These are phyloP conservation scores for Edaphochlamys debaryana DNA, from an alignment of 139 green algal species.

Conservation along the genomic window DNA sequence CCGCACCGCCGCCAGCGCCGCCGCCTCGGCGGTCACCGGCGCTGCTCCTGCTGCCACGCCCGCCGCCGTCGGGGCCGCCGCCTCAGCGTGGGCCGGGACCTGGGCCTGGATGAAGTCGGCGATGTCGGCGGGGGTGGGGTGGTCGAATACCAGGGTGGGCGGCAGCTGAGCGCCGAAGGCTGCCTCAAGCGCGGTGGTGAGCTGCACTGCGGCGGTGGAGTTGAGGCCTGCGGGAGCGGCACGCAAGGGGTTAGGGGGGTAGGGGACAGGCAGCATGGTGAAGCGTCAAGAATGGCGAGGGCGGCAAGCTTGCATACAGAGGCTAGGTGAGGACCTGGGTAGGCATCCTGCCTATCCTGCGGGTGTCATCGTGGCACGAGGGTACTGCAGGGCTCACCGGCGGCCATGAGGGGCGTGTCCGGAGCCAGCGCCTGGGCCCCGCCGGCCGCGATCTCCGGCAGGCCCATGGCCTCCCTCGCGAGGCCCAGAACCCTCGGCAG, in stretches of 20 bases:
- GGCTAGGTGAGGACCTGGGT: no score
- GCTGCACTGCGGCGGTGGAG: constrained; percentile 57
- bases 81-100: no score
- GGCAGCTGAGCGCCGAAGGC: constrained; percentile 55
- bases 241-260: no score
- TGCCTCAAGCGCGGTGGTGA: constrained; percentile 58
- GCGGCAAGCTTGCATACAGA: no score
- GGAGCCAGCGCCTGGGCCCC: constrained; percentile 31
- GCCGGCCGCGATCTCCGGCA: no score
- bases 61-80: no score
- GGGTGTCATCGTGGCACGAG: no score
- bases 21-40: background rate
- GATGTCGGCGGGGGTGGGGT: constrained; percentile 64
- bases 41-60: background rate
- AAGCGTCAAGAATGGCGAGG: no score
- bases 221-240: no score
- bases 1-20: background rate
- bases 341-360: no score
- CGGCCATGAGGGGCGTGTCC: constrained; percentile 78
- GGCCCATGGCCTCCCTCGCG: constrained; percentile 4
- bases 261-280: no score
- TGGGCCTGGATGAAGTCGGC: constrained; percentile 45
- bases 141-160: constrained; percentile 72
- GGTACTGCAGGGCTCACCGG: no score
- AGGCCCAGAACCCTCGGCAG: background rate